Percentiles rank a stretch among this genome's conserved stretches.
phyloP scores from a whole-genome alignment of 768 basidiomycete genomes.

The Podaxis rugospora region DNA sequence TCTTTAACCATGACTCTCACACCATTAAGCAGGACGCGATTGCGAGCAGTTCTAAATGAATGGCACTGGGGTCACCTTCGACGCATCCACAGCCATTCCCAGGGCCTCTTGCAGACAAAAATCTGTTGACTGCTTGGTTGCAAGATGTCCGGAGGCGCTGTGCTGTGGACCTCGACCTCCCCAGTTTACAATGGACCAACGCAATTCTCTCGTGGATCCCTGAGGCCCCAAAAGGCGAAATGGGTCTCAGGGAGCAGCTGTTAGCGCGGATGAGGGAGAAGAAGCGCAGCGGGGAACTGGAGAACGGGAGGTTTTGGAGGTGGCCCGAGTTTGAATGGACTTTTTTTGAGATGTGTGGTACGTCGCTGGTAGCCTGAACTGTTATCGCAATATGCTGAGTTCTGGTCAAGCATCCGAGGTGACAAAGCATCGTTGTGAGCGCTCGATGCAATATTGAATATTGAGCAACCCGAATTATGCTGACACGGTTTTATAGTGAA shows the following conservation, averaged over 20 bases:
- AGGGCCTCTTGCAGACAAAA: background rate
- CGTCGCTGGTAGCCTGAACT: background rate
- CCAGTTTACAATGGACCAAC: background rate
- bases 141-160: background rate
- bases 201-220: background rate
- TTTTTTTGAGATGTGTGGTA: background rate
- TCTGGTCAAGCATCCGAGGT: background rate
- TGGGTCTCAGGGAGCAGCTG: background rate
- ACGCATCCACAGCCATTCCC: background rate
- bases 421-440: background rate
- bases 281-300: background rate
- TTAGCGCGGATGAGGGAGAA: background rate
- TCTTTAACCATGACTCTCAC: background rate
- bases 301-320: background rate
- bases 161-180: background rate
- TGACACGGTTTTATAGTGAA: background rate
- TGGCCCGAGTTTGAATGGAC: background rate
- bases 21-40: background rate
- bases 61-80: background rate
- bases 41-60: background rate
- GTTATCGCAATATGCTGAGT: background rate
- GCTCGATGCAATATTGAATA: background rate
- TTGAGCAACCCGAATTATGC: background rate
- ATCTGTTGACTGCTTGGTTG: background rate
- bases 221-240: background rate